Percentiles rank a stretch among this genome's conserved stretches.
phyloP scores from a whole-genome alignment of 2,329 filamentous ascomycete species.

The Mollisiaceae sp. region DNA sequence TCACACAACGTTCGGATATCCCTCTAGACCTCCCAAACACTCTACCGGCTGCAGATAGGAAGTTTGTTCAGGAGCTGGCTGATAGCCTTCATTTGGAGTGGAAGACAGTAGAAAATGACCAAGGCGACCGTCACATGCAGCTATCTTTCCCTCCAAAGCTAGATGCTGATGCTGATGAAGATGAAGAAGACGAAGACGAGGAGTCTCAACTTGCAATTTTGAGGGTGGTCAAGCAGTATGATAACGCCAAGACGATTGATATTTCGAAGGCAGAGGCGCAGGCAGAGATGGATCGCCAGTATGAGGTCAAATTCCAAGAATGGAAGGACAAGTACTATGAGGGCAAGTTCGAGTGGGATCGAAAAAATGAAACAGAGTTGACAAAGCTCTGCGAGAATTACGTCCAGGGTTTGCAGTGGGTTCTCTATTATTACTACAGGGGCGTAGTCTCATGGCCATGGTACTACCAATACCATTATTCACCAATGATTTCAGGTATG shows the following conservation, averaged over 20 bases:
- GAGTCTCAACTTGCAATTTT: conserved; percentile 83
- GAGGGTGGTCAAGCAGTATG: conserved; percentile 87
- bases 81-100: conserved; percentile 69
- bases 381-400: conserved; percentile 91
- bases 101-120: conserved; percentile 66
- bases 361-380: conserved; percentile 81
- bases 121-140: conserved; percentile 69
- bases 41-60: conserved; percentile 83
- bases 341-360: conserved; percentile 88
- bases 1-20: conserved; percentile 68
- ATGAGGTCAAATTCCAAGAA: conserved; percentile 84
- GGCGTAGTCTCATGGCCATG: conserved; percentile 98
- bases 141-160: conserved; percentile 59
- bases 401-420: conserved; percentile 96
- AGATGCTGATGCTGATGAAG: conserved; percentile 64
- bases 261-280: conserved; percentile 79
- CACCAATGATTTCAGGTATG: conserved; percentile 88
- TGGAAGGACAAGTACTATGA: conserved; percentile 97
- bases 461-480: conserved; percentile 97
- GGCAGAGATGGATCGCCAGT: conserved; percentile 79
- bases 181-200: conserved; percentile 79
- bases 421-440: conserved; percentile 96
- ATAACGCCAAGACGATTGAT: conserved; percentile 86
- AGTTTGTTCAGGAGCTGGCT: conserved; percentile 89
- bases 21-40: conserved; percentile 75